phyloP scores from a whole-genome alignment of 148 eudicot genomes.

The Talinum fruticosum region DNA sequence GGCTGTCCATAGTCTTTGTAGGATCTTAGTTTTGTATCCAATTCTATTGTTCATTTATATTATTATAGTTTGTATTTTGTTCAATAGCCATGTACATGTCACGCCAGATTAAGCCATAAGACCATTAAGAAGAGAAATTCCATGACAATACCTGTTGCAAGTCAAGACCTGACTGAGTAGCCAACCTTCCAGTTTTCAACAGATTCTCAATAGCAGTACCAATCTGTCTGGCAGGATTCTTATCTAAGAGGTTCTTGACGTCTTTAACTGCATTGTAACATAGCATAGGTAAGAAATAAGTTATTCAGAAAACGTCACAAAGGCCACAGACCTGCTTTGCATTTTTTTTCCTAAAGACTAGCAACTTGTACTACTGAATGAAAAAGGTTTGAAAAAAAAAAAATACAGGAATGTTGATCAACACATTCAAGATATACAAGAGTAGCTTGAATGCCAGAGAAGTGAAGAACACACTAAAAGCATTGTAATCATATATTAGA shows the following conservation, averaged over 20 bases:
- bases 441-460: too few relatives aligned
- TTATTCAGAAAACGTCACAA: background rate
- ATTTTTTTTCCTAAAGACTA: too few relatives aligned
- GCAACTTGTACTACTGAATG: too few relatives aligned
- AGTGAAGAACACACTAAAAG: too few relatives aligned
- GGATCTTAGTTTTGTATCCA: too few relatives aligned
- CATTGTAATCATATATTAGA: too few relatives aligned
- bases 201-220: conserved; percentile 64
- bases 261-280: conserved; percentile 46
- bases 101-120: background rate
- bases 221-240: conserved; percentile 51
- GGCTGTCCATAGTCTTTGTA: too few relatives aligned
- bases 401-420: too few relatives aligned
- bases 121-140: background rate
- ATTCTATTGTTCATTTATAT: too few relatives aligned
- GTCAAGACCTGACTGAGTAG: conserved; percentile 64
- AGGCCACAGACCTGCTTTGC: background rate
- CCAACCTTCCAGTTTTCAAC: conserved; percentile 84
- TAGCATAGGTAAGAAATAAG: conserved; percentile 1
- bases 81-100: background rate
- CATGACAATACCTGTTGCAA: conserved; percentile 68
- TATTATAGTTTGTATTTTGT: too few relatives aligned
- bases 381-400: too few relatives aligned
- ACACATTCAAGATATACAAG: too few relatives aligned
- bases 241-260: conserved; percentile 61